These are phyloP conservation scores for Apiotrichum mycotoxinovorans DNA, from an alignment of 1,284 basidiomycete species.

Conservation along the genomic window DNA sequence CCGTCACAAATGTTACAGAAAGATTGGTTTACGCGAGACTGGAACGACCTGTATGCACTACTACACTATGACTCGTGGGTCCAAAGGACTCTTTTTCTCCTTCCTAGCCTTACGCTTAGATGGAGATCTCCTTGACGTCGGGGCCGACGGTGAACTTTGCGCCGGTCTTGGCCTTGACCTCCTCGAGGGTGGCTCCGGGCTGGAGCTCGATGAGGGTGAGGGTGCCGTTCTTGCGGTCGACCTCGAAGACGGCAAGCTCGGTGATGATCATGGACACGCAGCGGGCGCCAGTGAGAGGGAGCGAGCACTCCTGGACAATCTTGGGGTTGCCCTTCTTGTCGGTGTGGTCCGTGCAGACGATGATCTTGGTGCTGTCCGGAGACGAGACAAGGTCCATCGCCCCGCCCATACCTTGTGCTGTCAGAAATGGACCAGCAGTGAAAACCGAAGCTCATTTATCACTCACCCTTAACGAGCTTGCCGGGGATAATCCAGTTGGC, in stretches of 20 bases:
- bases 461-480: slow-evolving; percentile 72
- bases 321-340: slow-evolving; percentile 88
- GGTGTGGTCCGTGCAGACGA: slow-evolving; percentile 19
- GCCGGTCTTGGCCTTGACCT: slow-evolving; percentile 78
- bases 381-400: slow-evolving; percentile 95
- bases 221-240: slow-evolving; percentile 69
- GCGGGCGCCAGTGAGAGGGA: slow-evolving; percentile 82
- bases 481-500: slow-evolving; percentile 97
- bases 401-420: slow-evolving; percentile 66
- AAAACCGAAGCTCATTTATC: not conserved
- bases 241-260: slow-evolving; percentile 82
- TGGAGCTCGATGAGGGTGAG: slow-evolving; percentile 77
- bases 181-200: slow-evolving; percentile 74
- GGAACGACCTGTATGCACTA: not conserved
- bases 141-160: slow-evolving; percentile 61
- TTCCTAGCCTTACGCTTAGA: too few species aligned
- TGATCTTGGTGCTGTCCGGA: slow-evolving; percentile 71
- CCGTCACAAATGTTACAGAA: not conserved
- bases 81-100: not conserved
- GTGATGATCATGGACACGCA: slow-evolving; percentile 89
- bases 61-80: not conserved
- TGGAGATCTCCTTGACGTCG: slow-evolving; percentile 6
- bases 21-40: too few species aligned
- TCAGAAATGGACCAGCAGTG: not conserved
- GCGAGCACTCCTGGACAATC: slow-evolving; percentile 73